phyloP scores from a whole-genome alignment of 2,329 filamentous ascomycete species.

The Pseudopyrenochaeta lycopersici region DNA sequence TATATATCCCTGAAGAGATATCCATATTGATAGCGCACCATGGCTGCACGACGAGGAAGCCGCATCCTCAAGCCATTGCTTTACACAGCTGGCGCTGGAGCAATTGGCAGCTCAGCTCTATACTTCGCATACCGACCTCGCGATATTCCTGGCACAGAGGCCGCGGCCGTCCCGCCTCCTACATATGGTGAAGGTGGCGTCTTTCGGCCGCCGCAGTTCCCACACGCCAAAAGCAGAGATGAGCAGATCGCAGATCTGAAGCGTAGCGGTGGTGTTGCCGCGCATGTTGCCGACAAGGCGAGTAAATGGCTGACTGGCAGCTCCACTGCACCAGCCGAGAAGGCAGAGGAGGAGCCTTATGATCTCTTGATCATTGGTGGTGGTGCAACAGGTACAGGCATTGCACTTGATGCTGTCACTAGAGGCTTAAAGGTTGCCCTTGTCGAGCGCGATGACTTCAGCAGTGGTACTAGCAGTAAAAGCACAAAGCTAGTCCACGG shows the following conservation, averaged over 20 bases:
- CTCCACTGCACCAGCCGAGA: conserved; percentile 32
- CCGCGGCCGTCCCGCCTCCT: conserved; percentile 74
- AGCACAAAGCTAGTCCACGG: conserved; percentile 89
- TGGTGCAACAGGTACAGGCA: conserved; percentile 80
- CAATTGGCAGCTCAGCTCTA: conserved; percentile 64
- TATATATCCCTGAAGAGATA: conserved; percentile 1
- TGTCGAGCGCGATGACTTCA: conserved; percentile 85
- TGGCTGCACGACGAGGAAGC: conserved; percentile 48
- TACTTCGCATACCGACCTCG: conserved; percentile 74
- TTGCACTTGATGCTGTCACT: conserved; percentile 82
- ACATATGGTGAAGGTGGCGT: conserved; percentile 73
- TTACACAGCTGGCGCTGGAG: conserved; percentile 65
- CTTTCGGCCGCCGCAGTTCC: conserved; percentile 73
- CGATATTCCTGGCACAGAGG: conserved; percentile 75
- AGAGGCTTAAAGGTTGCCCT: conserved; percentile 81
- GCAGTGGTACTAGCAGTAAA: conserved; percentile 83
- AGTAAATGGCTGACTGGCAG: conserved; percentile 55
- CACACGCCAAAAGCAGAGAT: conserved; percentile 67
- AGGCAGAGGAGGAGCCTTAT: conserved; percentile 65
- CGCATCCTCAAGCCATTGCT: conserved; percentile 66
- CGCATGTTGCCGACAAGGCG: conserved; percentile 40
- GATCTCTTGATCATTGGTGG: conserved; percentile 82
- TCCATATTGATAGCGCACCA: conserved; percentile 21
- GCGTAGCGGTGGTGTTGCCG: conserved; percentile 57
- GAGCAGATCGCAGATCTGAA: conserved; percentile 72